Evolutionary conservation across 805 yeast genomes (phyloP).

Genomic region (Lipomyces sp.): DNA sequence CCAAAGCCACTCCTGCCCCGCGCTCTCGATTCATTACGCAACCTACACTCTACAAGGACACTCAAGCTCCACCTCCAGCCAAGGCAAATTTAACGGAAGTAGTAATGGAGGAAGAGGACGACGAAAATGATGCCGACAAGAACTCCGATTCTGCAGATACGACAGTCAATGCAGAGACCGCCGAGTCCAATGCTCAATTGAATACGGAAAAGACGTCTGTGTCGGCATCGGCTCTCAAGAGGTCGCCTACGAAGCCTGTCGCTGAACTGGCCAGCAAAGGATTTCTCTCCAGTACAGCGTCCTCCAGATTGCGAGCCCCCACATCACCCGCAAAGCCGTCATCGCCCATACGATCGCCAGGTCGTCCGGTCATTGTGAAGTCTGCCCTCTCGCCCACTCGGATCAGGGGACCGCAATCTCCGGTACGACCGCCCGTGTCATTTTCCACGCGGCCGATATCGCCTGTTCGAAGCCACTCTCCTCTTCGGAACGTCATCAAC

Average conservation of each 20-base stretch:
- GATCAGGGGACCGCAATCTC: neutral
- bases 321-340: slow-evolving; percentile 4
- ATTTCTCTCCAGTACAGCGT: too few species aligned
- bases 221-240: too few species aligned
- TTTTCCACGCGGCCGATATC: slow-evolving; percentile 10
- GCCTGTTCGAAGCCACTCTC: slow-evolving; percentile 10
- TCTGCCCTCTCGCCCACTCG: neutral
- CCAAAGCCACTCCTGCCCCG: slow-evolving; percentile 26
- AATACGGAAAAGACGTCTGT: too few species aligned
- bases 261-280: neutral
- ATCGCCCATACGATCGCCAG: slow-evolving; percentile 3
- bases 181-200: too few species aligned
- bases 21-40: slow-evolving; percentile 7
- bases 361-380: too few species aligned
- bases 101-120: slow-evolving; percentile 10
- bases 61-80: neutral
- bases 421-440: slow-evolving; percentile 1
- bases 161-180: too few species aligned
- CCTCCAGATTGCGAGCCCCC: too few species aligned
- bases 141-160: too few species aligned
- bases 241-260: neutral
- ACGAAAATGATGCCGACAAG: neutral
- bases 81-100: neutral
- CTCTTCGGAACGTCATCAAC: slow-evolving; percentile 6
- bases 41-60: neutral